These are phyloP conservation scores for Malus fusca DNA, from an alignment of 306 rosid species.

Conservation along the genomic window DNA sequence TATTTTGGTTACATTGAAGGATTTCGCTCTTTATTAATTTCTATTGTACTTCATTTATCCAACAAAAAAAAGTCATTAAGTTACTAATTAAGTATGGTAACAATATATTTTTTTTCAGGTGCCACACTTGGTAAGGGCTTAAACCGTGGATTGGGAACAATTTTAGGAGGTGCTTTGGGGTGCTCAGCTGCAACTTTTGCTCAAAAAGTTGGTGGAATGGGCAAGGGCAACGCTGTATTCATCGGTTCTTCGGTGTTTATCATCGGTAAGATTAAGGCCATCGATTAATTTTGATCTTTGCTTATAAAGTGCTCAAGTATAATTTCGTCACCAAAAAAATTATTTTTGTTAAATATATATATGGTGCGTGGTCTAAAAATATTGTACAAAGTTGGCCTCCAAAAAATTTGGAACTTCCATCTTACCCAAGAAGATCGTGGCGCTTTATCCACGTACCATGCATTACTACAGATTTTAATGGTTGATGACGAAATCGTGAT, in stretches of 20 bases:
- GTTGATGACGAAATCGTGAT: background rate
- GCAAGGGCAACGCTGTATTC: conserved; percentile 43
- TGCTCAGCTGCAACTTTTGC: conserved; percentile 57
- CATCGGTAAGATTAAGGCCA: conserved; percentile 35
- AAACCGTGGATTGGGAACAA: conserved; percentile 77
- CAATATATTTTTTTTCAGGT: conserved; percentile 26
- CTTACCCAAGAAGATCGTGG: background rate
- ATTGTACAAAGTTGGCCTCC: background rate
- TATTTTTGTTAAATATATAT: background rate
- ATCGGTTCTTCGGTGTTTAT: conserved; percentile 46
- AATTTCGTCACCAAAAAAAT: background rate
- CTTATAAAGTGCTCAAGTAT: too few relatives aligned
- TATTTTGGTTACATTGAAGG: background rate
- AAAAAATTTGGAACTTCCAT: background rate
- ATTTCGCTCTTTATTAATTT: too few relatives aligned
- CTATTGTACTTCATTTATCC: background rate
- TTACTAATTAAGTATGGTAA: background rate
- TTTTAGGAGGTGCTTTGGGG: conserved; percentile 72
- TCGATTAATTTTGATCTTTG: too few relatives aligned
- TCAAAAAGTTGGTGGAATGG: conserved; percentile 47
- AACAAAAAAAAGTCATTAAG: background rate
- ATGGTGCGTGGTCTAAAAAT: background rate
- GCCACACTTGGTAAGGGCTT: conserved; percentile 86
- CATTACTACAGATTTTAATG: background rate
- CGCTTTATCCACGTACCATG: conserved; percentile 1